Evolutionary conservation across 371 early-diverging fungal genomes (phyloP), one percentile per base, ranked within the genome.

Genomic region (Syncephalastrum monosporum): DNA sequence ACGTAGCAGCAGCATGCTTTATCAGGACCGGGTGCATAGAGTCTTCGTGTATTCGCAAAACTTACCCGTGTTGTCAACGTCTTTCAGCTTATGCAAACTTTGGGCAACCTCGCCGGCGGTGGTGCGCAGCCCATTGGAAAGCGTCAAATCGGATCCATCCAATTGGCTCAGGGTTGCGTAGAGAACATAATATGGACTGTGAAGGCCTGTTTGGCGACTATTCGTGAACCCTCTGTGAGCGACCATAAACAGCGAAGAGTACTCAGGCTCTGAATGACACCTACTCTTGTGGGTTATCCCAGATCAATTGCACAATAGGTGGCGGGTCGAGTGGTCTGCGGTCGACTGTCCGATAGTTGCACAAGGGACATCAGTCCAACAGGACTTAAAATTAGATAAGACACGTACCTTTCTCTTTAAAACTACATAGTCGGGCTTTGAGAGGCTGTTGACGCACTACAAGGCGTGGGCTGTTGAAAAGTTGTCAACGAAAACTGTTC

Each of bases 391-490:
- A 5, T 54, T 41, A 58, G 47, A 51, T 42, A 24, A 47, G 13
- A 43, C 16, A 29, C 25, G 12, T 56, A 71, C 78, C 82, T 75
- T 79, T 75, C 42, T 83, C 84, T 56, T 77, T 78, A 48, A 72
- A 75, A 60, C 81, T 81, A 60, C 84, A 81, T 33, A 80, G 72
- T 41, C 82, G 61, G 23, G 82, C 84, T 50, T 74, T 79, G 53
- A 57, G 46, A 3, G 84, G 84, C 45, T 81, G 79, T 56, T 83
- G 84, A 21, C 71, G 71, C 21, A 83, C 74, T 24, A 70, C 55
- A n/a, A 68, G 61, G 41, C 53, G 27, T 46, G 21, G 46, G 8
- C 21, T 46, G 3, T 6, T 33, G 6, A 29, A 15, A 15, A 29
- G 42, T 52, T 52, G 52, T 52, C 42, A 19, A 38, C 41, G 5